phyloP scores from a whole-genome alignment of 352 stramenopile genomes.

The Pythium chondricola region DNA sequence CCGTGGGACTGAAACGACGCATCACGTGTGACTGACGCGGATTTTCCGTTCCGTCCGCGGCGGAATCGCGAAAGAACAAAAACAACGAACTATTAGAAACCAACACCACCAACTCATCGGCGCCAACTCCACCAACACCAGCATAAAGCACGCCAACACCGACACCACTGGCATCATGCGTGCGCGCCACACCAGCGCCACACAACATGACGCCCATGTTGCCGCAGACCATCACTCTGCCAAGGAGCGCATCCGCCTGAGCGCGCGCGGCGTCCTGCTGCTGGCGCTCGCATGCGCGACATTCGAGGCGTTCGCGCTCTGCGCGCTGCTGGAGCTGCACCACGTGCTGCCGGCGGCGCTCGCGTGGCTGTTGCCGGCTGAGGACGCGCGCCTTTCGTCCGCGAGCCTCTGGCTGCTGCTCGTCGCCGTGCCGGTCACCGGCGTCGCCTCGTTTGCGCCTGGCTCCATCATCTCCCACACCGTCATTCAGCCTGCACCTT shows the following conservation, averaged over 20 bases:
- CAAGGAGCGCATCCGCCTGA: slow-evolving; percentile 26
- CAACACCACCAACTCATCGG: too few species aligned
- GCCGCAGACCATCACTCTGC: too few species aligned
- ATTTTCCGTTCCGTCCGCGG: too few species aligned
- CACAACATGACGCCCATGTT: too few species aligned
- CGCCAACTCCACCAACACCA: too few species aligned
- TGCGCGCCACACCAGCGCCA: too few species aligned
- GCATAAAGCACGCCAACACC: too few species aligned
- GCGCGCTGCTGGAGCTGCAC: slow-evolving; percentile 45
- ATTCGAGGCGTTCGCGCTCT: slow-evolving; percentile 63
- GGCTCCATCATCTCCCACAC: slow-evolving; percentile 33
- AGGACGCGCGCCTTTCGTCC: slow-evolving; percentile 27
- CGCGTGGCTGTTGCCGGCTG: slow-evolving; percentile 22
- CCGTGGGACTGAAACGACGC: too few species aligned
- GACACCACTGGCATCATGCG: too few species aligned
- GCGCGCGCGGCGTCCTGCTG: slow-evolving; percentile 43
- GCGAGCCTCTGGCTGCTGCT: slow-evolving; percentile 40
- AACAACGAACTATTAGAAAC: too few species aligned
- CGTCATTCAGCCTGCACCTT: background rate
- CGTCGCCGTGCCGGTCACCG: slow-evolving; percentile 48
- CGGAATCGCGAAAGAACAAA: too few species aligned
- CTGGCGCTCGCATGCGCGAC: slow-evolving; percentile 43
- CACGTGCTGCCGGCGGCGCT: slow-evolving; percentile 25
- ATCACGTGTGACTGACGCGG: too few species aligned
- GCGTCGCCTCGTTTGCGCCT: slow-evolving; percentile 45